Base-by-base conservation (phyloP, 108 stramenopile species). In the Fragilariopsis cylindrus region DNA sequence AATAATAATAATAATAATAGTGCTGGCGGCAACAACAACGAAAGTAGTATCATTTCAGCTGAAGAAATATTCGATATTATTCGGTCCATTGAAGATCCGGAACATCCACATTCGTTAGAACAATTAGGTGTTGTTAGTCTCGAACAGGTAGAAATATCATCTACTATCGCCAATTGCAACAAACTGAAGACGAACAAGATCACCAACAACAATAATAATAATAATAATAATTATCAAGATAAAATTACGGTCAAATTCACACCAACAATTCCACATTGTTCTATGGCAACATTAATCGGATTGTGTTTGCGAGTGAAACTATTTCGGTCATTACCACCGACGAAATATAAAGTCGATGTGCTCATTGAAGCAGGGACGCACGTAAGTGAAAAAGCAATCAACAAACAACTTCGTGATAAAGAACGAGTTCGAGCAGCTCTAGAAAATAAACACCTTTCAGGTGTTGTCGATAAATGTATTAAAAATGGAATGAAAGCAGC, bases 201-300 rank as follows among this genome's bases (percentile, higher is more conserved):
- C 55, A 48, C 3, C 73, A 63, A 63, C 40, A n/a, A 63, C 45
- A 7, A 9, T n/a, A 43, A 45, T 15, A 8, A 18, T 15, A 8
- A 18, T 47, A 68, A 68, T 19, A 43, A 3, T 15, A 8, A 44
- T 47, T 50, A 68, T 19, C 21, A 48, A 16, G 49, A 89, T 41
- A 81, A 65, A 42, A 88, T 90, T 21, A 39, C 80, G 53, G 80
- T 93, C 39, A 85, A 86, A 57, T 89, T 90, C 65, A 90, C 87
- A 8, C 80, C 48, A 13, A 74, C 75, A 49, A 81, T 81, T 60
- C 67, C 70, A 19, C 99, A 99, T 87, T 99, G 99, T 82, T 90
- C 90, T 67, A 99, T 99, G 99, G 98, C 98, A 2, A 99, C 99
- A 6, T 77, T 99, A 21, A 99, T 99, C 70, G 99, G 99, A 12